Evolutionary conservation across 768 basidiomycete genomes (phyloP).

Genomic region (Psilocybe azurescens): DNA sequence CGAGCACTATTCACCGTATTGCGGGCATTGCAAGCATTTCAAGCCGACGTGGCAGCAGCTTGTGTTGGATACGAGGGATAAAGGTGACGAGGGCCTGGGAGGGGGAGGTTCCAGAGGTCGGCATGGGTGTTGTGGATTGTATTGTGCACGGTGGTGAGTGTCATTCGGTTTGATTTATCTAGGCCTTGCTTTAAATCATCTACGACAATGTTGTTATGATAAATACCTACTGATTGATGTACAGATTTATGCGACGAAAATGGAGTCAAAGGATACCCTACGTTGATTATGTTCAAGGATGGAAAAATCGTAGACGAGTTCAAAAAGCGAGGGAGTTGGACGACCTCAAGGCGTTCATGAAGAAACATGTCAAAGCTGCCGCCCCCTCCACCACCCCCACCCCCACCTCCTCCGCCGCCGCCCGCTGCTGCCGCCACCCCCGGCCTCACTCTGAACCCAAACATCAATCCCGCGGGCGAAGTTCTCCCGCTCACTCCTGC

Average conservation of each 20-base stretch:
- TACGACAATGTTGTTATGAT: neutral
- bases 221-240: neutral
- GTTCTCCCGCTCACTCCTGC: constrained; percentile 40
- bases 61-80: constrained; percentile 51
- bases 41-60: constrained; percentile 84
- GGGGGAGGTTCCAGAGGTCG: constrained; percentile 53
- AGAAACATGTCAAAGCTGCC: constrained; percentile 37
- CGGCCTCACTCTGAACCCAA: constrained; percentile 22
- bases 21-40: constrained; percentile 79
- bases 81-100: constrained; percentile 35
- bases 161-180: neutral
- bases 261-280: constrained; percentile 72
- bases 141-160: constrained; percentile 29
- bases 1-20: constrained; percentile 89
- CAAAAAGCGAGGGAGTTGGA: constrained; percentile 55
- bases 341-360: constrained; percentile 60
- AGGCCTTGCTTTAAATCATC: neutral
- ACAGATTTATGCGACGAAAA: constrained; percentile 84
- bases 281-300: constrained; percentile 73
- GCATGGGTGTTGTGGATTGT: constrained; percentile 62
- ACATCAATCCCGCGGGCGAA: constrained; percentile 41
- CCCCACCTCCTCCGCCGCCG: neutral
- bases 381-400: constrained; percentile 13
- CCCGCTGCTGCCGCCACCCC: neutral
- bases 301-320: constrained; percentile 67